A percentile compares a stretch with the other conserved stretches of the same genome.
These are phyloP conservation scores for Globomyces pollinis-pini DNA, from an alignment of 192 early-diverging fungal species.

Conservation along the genomic window DNA sequence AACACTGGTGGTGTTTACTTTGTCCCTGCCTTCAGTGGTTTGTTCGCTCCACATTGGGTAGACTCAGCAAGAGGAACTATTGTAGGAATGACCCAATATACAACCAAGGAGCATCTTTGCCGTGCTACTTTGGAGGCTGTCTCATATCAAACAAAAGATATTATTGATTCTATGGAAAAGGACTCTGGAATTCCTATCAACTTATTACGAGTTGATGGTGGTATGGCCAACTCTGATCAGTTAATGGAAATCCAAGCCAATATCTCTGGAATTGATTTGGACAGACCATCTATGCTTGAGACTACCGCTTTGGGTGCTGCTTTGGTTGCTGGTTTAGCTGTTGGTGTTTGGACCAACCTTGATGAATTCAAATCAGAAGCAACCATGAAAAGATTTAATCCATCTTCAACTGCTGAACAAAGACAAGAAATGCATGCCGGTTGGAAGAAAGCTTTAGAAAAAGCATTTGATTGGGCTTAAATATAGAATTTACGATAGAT, in stretches of 20 bases:
- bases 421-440: slow-evolving; percentile 6
- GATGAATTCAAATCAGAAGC: slow-evolving; percentile 44
- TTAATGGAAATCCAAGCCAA: slow-evolving; percentile 92
- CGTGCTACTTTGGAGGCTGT: slow-evolving; percentile 84
- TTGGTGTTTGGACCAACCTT: slow-evolving; percentile 55
- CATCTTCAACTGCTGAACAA: not conserved
- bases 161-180: slow-evolving; percentile 80
- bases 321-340: slow-evolving; percentile 74
- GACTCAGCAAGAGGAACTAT: slow-evolving; percentile 79
- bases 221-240: slow-evolving; percentile 81
- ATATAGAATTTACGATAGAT: not conserved
- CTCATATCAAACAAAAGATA: slow-evolving; percentile 81
- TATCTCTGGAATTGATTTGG: slow-evolving; percentile 67
- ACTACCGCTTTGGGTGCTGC: slow-evolving; percentile 90
- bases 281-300: slow-evolving; percentile 79
- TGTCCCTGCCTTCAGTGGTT: slow-evolving; percentile 79
- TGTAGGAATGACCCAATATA: slow-evolving; percentile 81
- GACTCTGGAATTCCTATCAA: slow-evolving; percentile 63
- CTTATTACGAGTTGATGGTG: slow-evolving; percentile 80
- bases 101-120: slow-evolving; percentile 74
- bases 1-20: slow-evolving; percentile 89
- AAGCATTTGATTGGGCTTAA: not conserved
- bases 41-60: slow-evolving; percentile 93
- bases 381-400: slow-evolving; percentile 17
- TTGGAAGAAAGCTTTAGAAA: slow-evolving; percentile 11